Percentiles rank a stretch among this genome's conserved stretches.
Conservation (phyloP, 1,284 basidiomycete species). For the Phellinidium pouzarii region DNA sequence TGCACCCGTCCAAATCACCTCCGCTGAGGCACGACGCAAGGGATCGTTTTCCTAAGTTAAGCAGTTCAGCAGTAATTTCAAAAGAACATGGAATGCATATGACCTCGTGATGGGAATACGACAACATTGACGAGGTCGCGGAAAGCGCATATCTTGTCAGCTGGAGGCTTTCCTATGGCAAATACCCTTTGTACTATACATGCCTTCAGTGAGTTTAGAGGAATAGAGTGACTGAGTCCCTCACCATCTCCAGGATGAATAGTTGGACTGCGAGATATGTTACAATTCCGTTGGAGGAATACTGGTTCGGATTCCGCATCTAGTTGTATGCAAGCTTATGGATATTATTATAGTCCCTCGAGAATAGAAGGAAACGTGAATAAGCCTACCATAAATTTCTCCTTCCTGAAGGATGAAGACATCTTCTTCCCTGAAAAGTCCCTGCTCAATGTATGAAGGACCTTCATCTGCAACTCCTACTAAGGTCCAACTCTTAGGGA, state of each 20-base stretch:
- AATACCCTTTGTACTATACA: conserved; percentile 56
- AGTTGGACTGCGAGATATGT: conserved; percentile 63
- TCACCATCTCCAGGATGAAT: conserved; percentile 67
- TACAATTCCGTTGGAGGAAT: conserved; percentile 49
- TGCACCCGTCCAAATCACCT: conserved; percentile 70
- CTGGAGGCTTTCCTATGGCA: conserved; percentile 66
- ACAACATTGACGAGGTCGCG: conserved; percentile 61
- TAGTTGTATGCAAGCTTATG: conserved; percentile 48
- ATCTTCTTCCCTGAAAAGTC: conserved; percentile 32
- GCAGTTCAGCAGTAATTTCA: neutral
- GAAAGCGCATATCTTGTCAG: conserved; percentile 50
- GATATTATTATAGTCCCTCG: neutral
- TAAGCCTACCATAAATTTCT: conserved; percentile 52
- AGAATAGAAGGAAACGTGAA: neutral
- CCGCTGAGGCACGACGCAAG: conserved; percentile 63
- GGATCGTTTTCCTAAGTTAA: conserved; percentile 47
- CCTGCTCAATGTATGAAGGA: conserved; percentile 44
- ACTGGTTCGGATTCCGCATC: conserved; percentile 38
- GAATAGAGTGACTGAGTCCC: conserved; percentile 11
- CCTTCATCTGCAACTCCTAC: conserved; percentile 80
- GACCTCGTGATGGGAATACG: conserved; percentile 63
- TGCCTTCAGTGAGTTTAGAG: neutral
- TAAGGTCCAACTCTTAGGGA: conserved; percentile 59
- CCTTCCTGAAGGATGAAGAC: conserved; percentile 47
- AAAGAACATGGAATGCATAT: conserved; percentile 19